Base-by-base conservation (phyloP, 2,329 filamentous ascomycete genomes). In the Ophiostoma triangulosporum region DNA sequence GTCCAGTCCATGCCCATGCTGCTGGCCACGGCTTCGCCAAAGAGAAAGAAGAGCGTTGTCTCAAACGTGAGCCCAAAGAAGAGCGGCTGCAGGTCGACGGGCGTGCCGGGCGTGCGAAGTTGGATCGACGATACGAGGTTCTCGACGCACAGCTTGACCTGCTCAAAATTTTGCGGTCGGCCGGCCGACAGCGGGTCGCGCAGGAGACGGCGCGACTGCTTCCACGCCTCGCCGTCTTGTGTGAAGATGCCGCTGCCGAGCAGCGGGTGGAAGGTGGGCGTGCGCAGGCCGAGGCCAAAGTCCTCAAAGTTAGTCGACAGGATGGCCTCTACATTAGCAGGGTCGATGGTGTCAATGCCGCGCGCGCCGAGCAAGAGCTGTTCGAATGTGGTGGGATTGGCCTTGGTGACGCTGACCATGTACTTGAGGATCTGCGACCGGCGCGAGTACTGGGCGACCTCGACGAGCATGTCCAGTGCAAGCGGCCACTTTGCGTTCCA, bases 241-340 rank as follows among this genome's bases (percentile, higher is more conserved):
- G 36, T 50, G 27, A 57, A 57, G 49, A 57, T 55, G 38, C 56
- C 52, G 27, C 48, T 36, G 27, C 57, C 58, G 8, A 60, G 46
- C 2, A 57, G 22, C 2, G 46, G 36, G 27, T 49, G 57, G 33
- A 58, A 40, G 14, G 55, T 57, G 12, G 50, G 55, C 38, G 49
- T 53, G 12, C 58, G 49, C 6, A 51, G 17, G 3, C 64, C 64
- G 22, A 67, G 45, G 4, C 57, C 59, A 48, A 68, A 73, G 54
- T 73, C 69, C 45, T 67, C 62, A 59, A 73, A 73, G 38, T 69
- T 62, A 3, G 64, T 67, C 1, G 70, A 66, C 7, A 73, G 61
- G 8, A 50, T 26, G 6, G 31, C 48, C 22, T 50, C 48, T 14
- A 50, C 14, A 14, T 50, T 50, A 20, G 48, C 48, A 2, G 48